These are phyloP conservation scores for Odontarrhena argentea DNA, from an alignment of 345 rosid species.

Conservation along the genomic window DNA sequence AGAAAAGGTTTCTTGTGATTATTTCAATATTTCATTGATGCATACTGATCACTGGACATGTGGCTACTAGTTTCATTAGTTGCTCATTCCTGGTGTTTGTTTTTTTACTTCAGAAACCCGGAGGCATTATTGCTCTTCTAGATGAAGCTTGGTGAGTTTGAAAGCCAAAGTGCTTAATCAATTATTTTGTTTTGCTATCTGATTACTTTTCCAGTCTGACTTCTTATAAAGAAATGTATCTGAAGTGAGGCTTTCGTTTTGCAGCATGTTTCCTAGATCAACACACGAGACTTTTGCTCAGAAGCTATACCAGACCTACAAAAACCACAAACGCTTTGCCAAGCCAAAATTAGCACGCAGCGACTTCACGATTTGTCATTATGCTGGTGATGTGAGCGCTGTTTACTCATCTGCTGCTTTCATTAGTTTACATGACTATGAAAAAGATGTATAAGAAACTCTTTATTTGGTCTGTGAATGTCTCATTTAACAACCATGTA, in stretches of 20 bases:
- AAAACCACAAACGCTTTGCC: conserved; percentile 85
- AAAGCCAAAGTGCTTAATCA: background rate
- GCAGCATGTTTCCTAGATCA: conserved; percentile 98
- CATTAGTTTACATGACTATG: conserved; percentile 16
- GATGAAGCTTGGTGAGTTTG: conserved; percentile 98
- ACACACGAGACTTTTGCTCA: conserved; percentile 98
- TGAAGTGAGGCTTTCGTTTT: conserved; percentile 36
- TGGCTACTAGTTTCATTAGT: conserved; percentile 3
- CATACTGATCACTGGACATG: conserved; percentile 10
- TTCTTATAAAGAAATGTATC: conserved; percentile 10
- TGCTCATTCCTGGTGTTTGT: conserved; percentile 24
- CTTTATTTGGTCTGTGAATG: conserved; percentile 17
- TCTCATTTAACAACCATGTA: conserved; percentile 24
- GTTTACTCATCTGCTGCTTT: conserved; percentile 26
- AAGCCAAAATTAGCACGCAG: conserved; percentile 95
- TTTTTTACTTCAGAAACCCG: conserved; percentile 80
- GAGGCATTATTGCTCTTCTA: conserved; percentile 97
- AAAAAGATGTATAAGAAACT: conserved; percentile 27
- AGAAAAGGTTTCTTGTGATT: conserved; percentile 71
- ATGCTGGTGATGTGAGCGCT: conserved; percentile 95
- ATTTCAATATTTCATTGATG: conserved; percentile 7
- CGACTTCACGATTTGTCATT: conserved; percentile 96
- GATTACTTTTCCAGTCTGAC: conserved; percentile 2
- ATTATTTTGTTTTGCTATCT: conserved; percentile 9
- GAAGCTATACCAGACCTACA: conserved; percentile 94